Conservation (phyloP, 163 green algal genomes). For the Scenedesmus sp. region DNA sequence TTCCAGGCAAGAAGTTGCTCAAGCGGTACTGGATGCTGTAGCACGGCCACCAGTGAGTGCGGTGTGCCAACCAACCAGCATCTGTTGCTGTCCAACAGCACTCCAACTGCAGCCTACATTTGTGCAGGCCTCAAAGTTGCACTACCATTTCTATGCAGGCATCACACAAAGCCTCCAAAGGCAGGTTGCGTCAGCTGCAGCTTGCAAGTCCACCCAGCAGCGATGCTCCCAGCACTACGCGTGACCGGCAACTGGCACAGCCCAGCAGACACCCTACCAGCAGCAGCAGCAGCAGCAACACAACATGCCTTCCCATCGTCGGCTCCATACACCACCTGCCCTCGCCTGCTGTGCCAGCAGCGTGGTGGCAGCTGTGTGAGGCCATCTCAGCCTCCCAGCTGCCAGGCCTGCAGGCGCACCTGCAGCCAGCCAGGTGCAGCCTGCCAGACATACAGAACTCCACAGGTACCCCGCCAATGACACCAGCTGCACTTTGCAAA, state of each 20-base stretch:
- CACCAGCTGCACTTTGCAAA: neutral
- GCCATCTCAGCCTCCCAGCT: neutral
- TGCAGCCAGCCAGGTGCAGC: neutral
- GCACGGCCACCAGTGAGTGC: neutral
- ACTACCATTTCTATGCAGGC: neutral
- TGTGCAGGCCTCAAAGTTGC: neutral
- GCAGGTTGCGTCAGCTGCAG: neutral
- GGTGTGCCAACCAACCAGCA: neutral
- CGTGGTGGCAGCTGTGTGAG: slow-evolving; percentile 27
- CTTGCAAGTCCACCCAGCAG: neutral
- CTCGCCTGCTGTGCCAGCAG: neutral
- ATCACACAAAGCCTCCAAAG: neutral
- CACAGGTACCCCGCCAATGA: neutral
- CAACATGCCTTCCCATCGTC: neutral
- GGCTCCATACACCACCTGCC: slow-evolving; percentile 26
- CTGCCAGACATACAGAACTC: slow-evolving; percentile 11
- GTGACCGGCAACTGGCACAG: neutral
- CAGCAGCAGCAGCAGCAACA: slow-evolving; percentile 3
- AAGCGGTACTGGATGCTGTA: neutral
- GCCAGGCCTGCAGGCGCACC: neutral
- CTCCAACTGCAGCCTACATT: neutral
- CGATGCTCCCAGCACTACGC: neutral
- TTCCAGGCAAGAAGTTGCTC: neutral
- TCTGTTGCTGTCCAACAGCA: neutral
- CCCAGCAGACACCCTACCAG: neutral